Evolutionary conservation across 495 filamentous ascomycete species (phyloP).

Genomic region (Podospora pseudocomata): DNA sequence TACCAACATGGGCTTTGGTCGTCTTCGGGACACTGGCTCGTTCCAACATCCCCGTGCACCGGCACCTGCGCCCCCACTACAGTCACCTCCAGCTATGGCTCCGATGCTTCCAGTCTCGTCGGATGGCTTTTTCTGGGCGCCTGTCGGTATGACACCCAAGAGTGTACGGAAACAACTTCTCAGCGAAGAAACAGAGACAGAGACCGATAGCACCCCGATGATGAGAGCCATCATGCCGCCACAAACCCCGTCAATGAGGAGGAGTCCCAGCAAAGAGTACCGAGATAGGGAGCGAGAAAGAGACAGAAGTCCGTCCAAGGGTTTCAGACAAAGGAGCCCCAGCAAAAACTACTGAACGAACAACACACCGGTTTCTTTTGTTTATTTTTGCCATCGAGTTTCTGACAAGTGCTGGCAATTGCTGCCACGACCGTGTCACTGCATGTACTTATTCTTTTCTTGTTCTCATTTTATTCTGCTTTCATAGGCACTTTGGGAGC

Average conservation of each 20-base stretch:
- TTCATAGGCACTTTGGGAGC: background rate
- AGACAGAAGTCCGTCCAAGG: constrained; percentile 41
- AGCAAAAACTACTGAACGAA: constrained; percentile 36
- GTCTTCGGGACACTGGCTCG: constrained; percentile 28
- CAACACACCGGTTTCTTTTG: background rate
- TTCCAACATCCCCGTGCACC: constrained; percentile 11
- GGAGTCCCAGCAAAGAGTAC: constrained; percentile 41
- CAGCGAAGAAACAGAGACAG: constrained; percentile 43
- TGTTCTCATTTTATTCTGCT: background rate
- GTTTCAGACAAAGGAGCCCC: constrained; percentile 32
- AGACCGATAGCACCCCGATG: constrained; percentile 40
- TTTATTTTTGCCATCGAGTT: background rate
- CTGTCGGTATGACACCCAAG: constrained; percentile 42
- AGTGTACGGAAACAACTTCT: constrained; percentile 34
- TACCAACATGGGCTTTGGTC: constrained; percentile 54
- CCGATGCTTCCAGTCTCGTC: background rate
- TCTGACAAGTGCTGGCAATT: background rate
- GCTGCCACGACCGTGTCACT: background rate
- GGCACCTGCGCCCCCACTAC: constrained; percentile 26
- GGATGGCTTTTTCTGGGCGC: constrained; percentile 41
- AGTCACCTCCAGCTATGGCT: constrained; percentile 31
- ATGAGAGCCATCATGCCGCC: constrained; percentile 36
- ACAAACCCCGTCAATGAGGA: constrained; percentile 37
- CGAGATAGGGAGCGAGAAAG: constrained; percentile 28
- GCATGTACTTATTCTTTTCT: background rate